Evolutionary conservation across 805 yeast genomes (phyloP).

Genomic region (Scheffersomyces ergatensis): DNA sequence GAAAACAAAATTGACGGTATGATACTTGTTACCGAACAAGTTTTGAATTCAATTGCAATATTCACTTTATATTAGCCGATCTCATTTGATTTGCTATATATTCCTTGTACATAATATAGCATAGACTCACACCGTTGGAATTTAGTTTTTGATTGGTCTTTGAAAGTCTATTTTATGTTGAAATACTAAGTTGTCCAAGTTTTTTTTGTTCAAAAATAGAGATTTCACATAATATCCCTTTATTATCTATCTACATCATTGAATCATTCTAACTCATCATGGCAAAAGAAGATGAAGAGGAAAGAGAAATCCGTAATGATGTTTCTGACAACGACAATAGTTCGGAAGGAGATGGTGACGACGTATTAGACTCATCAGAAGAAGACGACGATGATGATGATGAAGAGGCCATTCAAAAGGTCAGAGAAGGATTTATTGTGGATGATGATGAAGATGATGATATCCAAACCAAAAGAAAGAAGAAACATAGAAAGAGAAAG

Average conservation of each 20-base stretch:
- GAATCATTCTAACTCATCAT: slow-evolving; percentile 9
- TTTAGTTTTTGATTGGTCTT: background rate
- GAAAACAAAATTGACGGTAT: too few relatives aligned
- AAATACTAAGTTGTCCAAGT: background rate
- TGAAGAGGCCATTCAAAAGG: slow-evolving; percentile 80
- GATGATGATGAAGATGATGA: slow-evolving; percentile 79
- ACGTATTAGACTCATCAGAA: slow-evolving; percentile 62
- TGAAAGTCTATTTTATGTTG: background rate
- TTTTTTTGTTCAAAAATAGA: too few relatives aligned
- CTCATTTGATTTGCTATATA: background rate
- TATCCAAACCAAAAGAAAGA: slow-evolving; percentile 18
- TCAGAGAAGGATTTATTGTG: slow-evolving; percentile 90
- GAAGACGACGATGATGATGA: slow-evolving; percentile 89
- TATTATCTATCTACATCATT: too few relatives aligned
- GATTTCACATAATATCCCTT: too few relatives aligned
- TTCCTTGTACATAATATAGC: background rate
- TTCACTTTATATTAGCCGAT: background rate
- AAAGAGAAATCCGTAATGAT: slow-evolving; percentile 35
- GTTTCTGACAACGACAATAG: slow-evolving; percentile 18
- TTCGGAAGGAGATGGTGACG: slow-evolving; percentile 36
- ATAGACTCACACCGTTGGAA: background rate
- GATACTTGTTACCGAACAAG: too few relatives aligned
- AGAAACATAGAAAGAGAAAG: slow-evolving; percentile 41
- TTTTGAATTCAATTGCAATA: background rate
- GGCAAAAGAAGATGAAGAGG: slow-evolving; percentile 33